Base-by-base conservation (phyloP, 2,329 filamentous ascomycete species). In the Aspergillus thermomutatus region DNA sequence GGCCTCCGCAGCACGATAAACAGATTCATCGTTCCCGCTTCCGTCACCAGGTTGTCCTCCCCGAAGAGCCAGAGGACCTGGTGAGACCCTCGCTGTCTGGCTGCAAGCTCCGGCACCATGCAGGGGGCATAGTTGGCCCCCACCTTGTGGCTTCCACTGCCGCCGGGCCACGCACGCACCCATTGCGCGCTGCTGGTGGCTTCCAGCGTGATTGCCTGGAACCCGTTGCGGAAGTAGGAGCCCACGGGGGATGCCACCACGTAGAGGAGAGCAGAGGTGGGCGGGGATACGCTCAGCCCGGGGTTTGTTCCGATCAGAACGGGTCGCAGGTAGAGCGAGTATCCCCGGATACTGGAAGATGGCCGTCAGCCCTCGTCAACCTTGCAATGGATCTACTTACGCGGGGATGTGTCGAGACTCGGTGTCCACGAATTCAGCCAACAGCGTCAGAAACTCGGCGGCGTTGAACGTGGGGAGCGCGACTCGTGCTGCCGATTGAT, bases 21-120 rank as follows among this genome's bases (percentile, higher is more conserved):
- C 77, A 95, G 94, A 76, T 96, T 96, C 68, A 84, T 89, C 14
- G 90, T 91, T 6, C 92, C 91, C 1, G 91, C 91, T 77, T 96
- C 91, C 1, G 91, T 96, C 61, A 92, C 91, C 67, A 83, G 83
- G 50, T 82, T 83, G 64, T 92, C 81, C 27, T 82, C 72, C 1
- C 90, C 90, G 68, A 93, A 92, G 52, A 96, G 81, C 91, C 91
- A 96, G n/a, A 96, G 81, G 54, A 96, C 87, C 79, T 96, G 91
- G 69, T 92, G 83, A 76, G 84, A 96, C 0, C 91, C 92, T 21
- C 83, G 78, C n/a, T 76, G 76, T 49, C 84, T 78, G 4, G 91
- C 91, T 72, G 91, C 89, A 9, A 81, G 80, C 34, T 91, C 90
- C 6, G 90, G 90, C 52, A 91, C 80, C 49, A 96, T 80, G 17